Base-by-base conservation (phyloP, 2,329 filamentous ascomycete genomes). In the Ascomycota sp. region DNA sequence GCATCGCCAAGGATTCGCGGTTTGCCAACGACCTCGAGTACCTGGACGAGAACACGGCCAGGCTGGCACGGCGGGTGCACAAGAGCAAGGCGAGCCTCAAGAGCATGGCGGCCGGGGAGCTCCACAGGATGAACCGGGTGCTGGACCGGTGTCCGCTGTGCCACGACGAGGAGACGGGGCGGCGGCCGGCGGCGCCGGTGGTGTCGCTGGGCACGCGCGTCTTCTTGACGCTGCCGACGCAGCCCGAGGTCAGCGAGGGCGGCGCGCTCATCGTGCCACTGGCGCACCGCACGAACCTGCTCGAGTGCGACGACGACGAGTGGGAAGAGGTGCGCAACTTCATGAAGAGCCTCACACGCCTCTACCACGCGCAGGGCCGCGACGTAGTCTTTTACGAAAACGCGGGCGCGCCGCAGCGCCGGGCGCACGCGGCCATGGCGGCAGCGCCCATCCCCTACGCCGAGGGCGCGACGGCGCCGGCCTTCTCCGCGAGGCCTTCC, bases 241-340 rank as follows among this genome's bases (percentile, higher is more conserved):
- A 86, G 40, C 91, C 89, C 0, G 86, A 95, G 46, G 59, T 98
- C 26, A 78, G 69, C 39, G 65, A 79, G 29, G 81, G 81, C 27
- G 77, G 83, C 29, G 80, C 85, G 6, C 75, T 89, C 33, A 89
- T 98, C 36, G 82, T 85, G 3, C 89, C 89, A 5, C 71, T 89
- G 15, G 70, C 83, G 40, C 89, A 98, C 48, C 75, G 75, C 30
- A 72, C 64, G 17, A 98, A 95, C 48, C 69, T 98, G 0, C 60
- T 98, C n/a, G 86, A 94, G 51, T 98, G 89, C 51, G 86, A 95
- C 51, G 86, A 98, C 45, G 89, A 98, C 46, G 89, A 98, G 50
- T 98, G 91, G 91, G 89, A 98, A 47, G 89, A 98, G 53, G 75
- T 98, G 5, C 78, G 89, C 40, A 98, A 98, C 51, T 98, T 98